Conservation (phyloP, 345 rosid species). For the Eucalyptus victrix region DNA sequence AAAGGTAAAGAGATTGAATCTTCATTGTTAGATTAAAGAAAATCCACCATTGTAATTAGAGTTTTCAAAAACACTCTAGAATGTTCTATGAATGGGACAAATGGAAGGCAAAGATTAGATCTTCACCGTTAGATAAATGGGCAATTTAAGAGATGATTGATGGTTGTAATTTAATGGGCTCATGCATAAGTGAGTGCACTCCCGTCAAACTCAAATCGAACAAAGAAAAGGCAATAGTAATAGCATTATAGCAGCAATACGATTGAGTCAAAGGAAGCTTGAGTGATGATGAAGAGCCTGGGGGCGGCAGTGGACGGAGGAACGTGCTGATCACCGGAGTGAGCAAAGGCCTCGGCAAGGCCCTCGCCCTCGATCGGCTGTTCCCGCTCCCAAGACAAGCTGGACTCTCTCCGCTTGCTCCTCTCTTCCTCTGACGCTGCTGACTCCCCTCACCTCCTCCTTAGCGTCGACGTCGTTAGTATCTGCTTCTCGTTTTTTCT, state of each 20-base stretch:
- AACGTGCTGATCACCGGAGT: constrained; percentile 77
- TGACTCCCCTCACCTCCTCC: constrained; percentile 39
- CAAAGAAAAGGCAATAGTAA: background rate
- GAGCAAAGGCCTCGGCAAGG: constrained; percentile 81
- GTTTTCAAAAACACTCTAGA: background rate
- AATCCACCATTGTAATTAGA: background rate
- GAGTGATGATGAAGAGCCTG: background rate
- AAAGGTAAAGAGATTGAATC: background rate
- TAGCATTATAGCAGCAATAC: background rate
- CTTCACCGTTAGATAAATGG: background rate
- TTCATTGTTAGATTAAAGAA: background rate
- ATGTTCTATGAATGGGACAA: background rate
- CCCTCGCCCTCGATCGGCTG: constrained; percentile 89
- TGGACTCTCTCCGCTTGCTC: constrained; percentile 54
- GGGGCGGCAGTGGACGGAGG: constrained; percentile 5
- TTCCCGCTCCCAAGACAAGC: constrained; percentile 72
- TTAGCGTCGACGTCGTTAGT: constrained; percentile 63
- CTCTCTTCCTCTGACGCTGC: constrained; percentile 19
- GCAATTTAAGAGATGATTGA: rapidly evolving
- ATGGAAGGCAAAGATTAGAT: background rate
- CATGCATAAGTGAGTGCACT: background rate
- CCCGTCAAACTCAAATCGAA: background rate
- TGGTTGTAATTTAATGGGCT: background rate
- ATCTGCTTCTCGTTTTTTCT: background rate
- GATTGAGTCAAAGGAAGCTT: background rate